Evolutionary conservation across 108 stramenopile species (phyloP).

Genomic region (Bacterosira constricta): DNA sequence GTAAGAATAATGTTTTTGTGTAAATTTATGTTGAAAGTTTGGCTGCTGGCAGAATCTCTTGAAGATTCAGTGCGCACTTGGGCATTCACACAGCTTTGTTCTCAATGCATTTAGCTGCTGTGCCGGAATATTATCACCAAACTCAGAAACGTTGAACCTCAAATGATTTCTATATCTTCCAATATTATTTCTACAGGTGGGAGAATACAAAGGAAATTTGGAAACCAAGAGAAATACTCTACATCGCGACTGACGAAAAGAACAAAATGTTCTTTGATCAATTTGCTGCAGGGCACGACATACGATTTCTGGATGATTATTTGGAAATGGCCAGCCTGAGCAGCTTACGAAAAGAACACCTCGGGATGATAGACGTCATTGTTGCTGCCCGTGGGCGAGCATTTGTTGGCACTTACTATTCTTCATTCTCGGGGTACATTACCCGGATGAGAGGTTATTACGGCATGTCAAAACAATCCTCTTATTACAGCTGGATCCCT

Average conservation of each 20-base stretch:
- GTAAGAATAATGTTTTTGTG: constrained; percentile 55
- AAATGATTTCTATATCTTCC: background rate
- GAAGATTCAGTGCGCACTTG: too few species aligned
- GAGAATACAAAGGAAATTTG: constrained; percentile 67
- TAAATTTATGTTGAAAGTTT: constrained; percentile 18
- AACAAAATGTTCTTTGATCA: constrained; percentile 81
- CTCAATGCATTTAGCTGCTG: too few species aligned
- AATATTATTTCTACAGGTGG: constrained; percentile 5
- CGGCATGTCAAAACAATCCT: constrained; percentile 70
- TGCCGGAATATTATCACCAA: too few species aligned
- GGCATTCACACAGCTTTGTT: too few species aligned
- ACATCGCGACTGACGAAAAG: constrained; percentile 86
- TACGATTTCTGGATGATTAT: constrained; percentile 85
- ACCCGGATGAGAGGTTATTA: constrained; percentile 83
- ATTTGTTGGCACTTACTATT: constrained; percentile 91
- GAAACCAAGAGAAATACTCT: constrained; percentile 59
- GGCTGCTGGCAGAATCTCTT: too few species aligned
- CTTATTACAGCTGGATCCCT: constrained; percentile 72
- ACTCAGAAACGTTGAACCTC: constrained; percentile 53
- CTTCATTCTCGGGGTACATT: constrained; percentile 94
- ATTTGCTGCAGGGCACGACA: constrained; percentile 64
- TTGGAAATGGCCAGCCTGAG: constrained; percentile 66
- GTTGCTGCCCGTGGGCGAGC: constrained; percentile 85
- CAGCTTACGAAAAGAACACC: constrained; percentile 77
- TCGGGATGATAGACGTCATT: constrained; percentile 96